Evolutionary conservation across 176 grass and related monocot genomes (phyloP), one percentile per base, ranked within the genome.

Genomic region (Puya raimondii): DNA sequence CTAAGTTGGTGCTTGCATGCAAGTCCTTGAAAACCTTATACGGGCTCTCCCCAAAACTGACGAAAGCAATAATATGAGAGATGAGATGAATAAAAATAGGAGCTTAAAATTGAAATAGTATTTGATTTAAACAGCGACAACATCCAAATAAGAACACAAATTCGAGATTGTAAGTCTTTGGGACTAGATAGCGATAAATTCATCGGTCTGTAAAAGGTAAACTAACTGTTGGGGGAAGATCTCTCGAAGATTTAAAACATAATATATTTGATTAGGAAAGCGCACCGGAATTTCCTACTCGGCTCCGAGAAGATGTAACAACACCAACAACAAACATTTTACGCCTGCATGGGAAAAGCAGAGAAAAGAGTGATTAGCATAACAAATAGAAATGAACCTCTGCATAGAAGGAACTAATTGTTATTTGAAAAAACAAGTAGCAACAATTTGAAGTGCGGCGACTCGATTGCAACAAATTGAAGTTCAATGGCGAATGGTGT

Each of bases 191-290:
- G 33, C 4, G 33, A 42, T 14, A n/a, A 56, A 56, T 56, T 56
- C 52, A 56, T 56, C 16, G 14, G 56, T 61, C 56, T 61, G 21
- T 2, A 18, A 61, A 61, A 9, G 56, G 16, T 18, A 61, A n/a
- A 22, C 17, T 22, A 61, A 61, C 56, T 18, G 12, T 18, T 9
- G 21, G 17, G 21, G 21, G 21, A 18, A 18, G 20, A 59, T 16
- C 17, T 61, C 17, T 9, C 56, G n/a, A 61, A 16, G 1, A 16
- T 10, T 20, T 10, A 16, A 61, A 21, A 61, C 21, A 10, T 61
- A 20, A 61, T 61, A 20, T 61, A n/a, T 61, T 61, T 61, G 21
- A 61, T 61, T 61, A 61, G 56, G 21, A 16, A 61, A 61, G 56
- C 33, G 33, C 17, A 22, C n/a, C 56, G 7, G 56, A 57, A 17